Evolutionary conservation across 768 basidiomycete species (phyloP).

Genomic region (Imleria badia): DNA sequence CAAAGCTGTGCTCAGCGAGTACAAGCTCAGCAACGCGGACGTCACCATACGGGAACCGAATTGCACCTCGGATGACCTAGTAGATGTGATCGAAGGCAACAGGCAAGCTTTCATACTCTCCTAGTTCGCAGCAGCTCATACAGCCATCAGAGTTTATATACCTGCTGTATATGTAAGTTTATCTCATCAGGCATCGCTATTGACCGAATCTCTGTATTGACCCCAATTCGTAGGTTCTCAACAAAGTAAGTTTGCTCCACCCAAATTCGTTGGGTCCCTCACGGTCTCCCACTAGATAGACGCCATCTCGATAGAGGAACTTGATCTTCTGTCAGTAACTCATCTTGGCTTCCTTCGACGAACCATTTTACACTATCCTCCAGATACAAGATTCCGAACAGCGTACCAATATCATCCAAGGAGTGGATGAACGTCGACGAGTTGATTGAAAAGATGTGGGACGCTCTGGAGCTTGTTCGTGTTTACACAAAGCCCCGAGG

Average conservation of each 20-base stretch:
- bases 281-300: conserved; percentile 63
- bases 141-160: conserved; percentile 74
- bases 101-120: conserved; percentile 41
- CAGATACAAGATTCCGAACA: conserved; percentile 91
- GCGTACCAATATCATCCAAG: conserved; percentile 90
- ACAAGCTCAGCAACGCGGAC: conserved; percentile 84
- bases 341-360: conserved; percentile 7
- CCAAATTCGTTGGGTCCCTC: neutral
- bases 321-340: conserved; percentile 72
- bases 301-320: conserved; percentile 97
- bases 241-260: conserved; percentile 57
- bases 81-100: conserved; percentile 97
- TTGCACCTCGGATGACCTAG: conserved; percentile 92
- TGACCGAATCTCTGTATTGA: neutral
- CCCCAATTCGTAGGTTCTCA: conserved; percentile 55
- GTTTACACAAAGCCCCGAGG: conserved; percentile 97
- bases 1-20: conserved; percentile 92
- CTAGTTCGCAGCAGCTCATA: conserved; percentile 3
- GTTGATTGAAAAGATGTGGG: conserved; percentile 91
- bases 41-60: conserved; percentile 91
- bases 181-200: neutral
- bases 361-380: neutral
- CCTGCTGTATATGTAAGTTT: conserved; percentile 82
- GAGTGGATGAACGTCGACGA: conserved; percentile 99
- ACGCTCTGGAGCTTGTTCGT: conserved; percentile 86